Percentiles rank a stretch among this genome's conserved stretches.
Conservation (phyloP, 345 rosid species). For the Anacardium occidentale region DNA sequence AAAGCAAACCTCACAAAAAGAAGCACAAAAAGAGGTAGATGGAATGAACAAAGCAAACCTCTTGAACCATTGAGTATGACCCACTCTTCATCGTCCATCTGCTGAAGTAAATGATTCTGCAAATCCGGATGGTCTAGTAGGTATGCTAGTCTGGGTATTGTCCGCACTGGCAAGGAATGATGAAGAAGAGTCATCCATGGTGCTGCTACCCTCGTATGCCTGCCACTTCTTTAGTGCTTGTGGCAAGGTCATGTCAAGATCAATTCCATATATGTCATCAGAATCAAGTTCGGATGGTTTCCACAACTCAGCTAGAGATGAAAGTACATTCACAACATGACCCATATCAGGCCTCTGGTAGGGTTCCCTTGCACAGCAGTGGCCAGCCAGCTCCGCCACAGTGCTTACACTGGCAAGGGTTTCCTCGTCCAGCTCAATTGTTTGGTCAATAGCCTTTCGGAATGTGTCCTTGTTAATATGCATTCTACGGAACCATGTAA, state of each 20-base stretch:
- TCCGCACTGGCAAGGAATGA: conserved; percentile 26
- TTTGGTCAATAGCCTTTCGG: conserved; percentile 33
- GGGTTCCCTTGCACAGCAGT: conserved; percentile 47
- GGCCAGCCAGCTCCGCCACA: conserved; percentile 47
- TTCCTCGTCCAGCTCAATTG: conserved; percentile 32
- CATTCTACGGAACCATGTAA: conserved; percentile 31
- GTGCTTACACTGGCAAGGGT: conserved; percentile 39
- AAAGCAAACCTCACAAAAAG: conserved; percentile 15
- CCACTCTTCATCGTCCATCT: conserved; percentile 33
- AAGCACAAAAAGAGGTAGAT: conserved; percentile 5
- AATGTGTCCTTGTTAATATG: neutral
- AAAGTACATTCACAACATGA: conserved; percentile 46
- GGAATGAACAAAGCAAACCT: conserved; percentile 19
- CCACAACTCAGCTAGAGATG: conserved; percentile 44
- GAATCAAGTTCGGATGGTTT: conserved; percentile 40
- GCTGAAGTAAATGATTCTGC: conserved; percentile 40
- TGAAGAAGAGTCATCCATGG: conserved; percentile 11
- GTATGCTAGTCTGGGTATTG: conserved; percentile 40
- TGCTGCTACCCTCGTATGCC: conserved; percentile 29
- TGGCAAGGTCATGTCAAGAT: conserved; percentile 37
- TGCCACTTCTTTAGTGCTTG: conserved; percentile 38
- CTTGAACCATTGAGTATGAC: neutral
- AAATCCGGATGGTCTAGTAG: conserved; percentile 41
- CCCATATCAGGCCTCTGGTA: conserved; percentile 54
- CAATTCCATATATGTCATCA: conserved; percentile 41